Evolutionary conservation across 2,329 filamentous ascomycete genomes (phyloP), one percentile per base, ranked within the genome.

Genomic region (Sarocladiaceae sp.): DNA sequence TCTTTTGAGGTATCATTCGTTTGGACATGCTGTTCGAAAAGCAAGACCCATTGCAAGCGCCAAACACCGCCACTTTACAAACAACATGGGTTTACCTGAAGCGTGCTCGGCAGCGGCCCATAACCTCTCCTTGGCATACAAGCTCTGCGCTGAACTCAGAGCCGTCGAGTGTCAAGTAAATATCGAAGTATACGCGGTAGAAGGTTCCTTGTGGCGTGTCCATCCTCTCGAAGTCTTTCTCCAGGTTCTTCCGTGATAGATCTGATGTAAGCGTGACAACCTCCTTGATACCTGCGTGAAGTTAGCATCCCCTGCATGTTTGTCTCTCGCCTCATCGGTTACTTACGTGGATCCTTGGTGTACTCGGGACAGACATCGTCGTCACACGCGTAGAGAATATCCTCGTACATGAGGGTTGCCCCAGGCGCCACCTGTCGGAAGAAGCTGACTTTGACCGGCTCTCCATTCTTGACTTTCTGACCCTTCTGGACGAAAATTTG

Each of bases 151-250:
- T 97, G 73, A 98, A 97, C 64, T 98, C 93, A 43, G 88, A 95
- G 18, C 93, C 93, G 59, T 98, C 93, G 13, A 98, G 82, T 0
- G 93, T 97, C 52, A 98, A 80, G 66, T 95, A 94, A 53, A 85
- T 84, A 55, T 84, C 81, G 54, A 84, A 84, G 65, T 84, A 85
- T 50, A 85, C 81, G 51, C 88, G 83, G 73, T 95, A 95, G 66
- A 95, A 95, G 3, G 88, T 94, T 50, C 93, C 93, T 65, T 98
- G 91, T 5, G 93, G 90, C 1, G 93, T 97, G 63, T 97, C 93
- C 93, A 97, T 97, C 61, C 93, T 83, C 69, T 98, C 93, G 59
- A 98, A 98, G 65, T 98, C 93, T 69, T 96, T 97, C 66, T 98
- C 93, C 11, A 98, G 82, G 63, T 97, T 97, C 76, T 97, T 98